A percentile compares a stretch with the other conserved stretches of the same genome.
These are phyloP conservation scores for Phytopythium litorale DNA, from an alignment of 352 stramenopile species.

Conservation along the genomic window DNA sequence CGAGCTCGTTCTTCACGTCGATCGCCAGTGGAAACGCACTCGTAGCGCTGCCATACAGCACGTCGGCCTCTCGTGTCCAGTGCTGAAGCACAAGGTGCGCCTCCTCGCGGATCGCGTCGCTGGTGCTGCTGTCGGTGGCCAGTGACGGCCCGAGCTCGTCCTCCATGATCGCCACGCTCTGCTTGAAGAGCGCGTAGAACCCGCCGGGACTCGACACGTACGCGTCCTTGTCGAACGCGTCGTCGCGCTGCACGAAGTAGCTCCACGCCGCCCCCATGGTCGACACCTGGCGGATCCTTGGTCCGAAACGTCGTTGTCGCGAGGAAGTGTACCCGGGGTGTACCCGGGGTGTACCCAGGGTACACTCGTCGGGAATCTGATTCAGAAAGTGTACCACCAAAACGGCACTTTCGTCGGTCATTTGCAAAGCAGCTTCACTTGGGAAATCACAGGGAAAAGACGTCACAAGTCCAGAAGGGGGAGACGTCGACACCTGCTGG, in stretches of 20 bases:
- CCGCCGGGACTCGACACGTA: conserved; percentile 12
- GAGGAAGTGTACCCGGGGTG: no score
- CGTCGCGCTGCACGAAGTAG: conserved; percentile 15
- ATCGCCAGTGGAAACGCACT: conserved; percentile 34
- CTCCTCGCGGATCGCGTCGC: conserved; percentile 16
- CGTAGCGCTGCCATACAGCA: conserved; percentile 29
- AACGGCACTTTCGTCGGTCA: neutral
- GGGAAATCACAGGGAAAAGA: neutral
- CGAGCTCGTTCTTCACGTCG: conserved; percentile 30
- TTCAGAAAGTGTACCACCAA: neutral
- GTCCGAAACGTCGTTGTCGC: neutral
- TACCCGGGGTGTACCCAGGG: no score
- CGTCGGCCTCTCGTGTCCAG: conserved; percentile 37
- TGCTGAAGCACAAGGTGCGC: conserved; percentile 44
- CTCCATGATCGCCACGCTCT: conserved; percentile 28
- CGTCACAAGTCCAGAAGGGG: neutral
- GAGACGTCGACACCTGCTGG: neutral
- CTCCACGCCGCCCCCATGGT: conserved; percentile 31
- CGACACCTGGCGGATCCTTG: neutral
- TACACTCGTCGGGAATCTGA: no score
- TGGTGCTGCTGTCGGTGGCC: conserved; percentile 6
- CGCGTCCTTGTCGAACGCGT: conserved; percentile 28
- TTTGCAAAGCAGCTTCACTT: no score
- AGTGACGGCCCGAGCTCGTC: neutral
- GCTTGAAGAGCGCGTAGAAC: conserved; percentile 34